Evolutionary conservation across 345 rosid species (phyloP).

Genomic region (Linum lewisii): DNA sequence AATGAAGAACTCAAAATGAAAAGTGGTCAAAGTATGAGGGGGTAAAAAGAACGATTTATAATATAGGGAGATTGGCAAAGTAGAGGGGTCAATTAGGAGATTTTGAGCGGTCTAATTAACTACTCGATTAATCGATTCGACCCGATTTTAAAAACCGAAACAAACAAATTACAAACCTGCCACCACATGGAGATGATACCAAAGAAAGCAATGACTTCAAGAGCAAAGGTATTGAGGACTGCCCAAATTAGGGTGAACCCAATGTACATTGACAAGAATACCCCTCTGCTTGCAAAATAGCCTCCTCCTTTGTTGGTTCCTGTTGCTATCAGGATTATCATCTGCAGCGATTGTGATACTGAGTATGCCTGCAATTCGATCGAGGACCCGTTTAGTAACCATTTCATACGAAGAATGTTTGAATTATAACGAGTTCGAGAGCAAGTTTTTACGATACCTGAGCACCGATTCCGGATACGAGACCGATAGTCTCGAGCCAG

Average conservation of each 20-base stretch:
- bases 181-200: slow-evolving; percentile 5
- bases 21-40: no score
- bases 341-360: background rate
- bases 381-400: no score
- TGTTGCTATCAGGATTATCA: background rate
- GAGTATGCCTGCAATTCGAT: slow-evolving; percentile 1
- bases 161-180: background rate
- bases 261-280: background rate
- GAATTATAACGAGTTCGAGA: no score
- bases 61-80: no score
- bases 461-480: background rate
- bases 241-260: slow-evolving; percentile 5
- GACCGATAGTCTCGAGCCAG: slow-evolving; percentile 2
- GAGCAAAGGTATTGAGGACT: background rate
- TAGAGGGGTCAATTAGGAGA: no score
- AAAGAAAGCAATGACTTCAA: slow-evolving; percentile 4
- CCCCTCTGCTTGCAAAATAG: background rate
- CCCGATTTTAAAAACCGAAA: background rate
- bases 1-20: no score
- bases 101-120: no score
- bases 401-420: no score
- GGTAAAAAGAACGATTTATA: no score
- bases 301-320: slow-evolving; percentile 5
- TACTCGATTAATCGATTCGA: no score
- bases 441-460: no score